phyloP scores from a whole-genome alignment of 2,329 filamentous ascomycete species.

The Ophiostoma sp. region DNA sequence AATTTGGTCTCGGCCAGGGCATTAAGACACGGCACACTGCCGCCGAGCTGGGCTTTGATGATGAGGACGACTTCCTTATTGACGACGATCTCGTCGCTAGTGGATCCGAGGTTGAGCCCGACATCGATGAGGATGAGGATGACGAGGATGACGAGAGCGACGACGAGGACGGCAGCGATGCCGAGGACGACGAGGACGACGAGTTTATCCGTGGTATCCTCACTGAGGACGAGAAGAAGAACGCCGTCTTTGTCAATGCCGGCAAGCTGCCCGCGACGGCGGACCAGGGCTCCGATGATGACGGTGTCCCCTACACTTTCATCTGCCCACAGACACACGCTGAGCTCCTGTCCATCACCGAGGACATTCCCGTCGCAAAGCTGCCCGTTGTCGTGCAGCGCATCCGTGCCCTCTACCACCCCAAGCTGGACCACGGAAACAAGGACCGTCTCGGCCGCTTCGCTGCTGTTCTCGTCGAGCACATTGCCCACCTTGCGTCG shows the following conservation, averaged over 20 bases:
- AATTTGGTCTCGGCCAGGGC: constrained; percentile 56
- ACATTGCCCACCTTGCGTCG: constrained; percentile 46
- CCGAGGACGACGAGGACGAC: constrained; percentile 33
- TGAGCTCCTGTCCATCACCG: constrained; percentile 64
- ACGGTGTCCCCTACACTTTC: constrained; percentile 74
- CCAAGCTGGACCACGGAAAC: constrained; percentile 77
- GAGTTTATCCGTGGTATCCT: constrained; percentile 69
- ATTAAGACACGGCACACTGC: constrained; percentile 53
- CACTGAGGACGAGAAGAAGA: constrained; percentile 51
- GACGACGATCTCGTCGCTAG: constrained; percentile 85
- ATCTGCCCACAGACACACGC: constrained; percentile 73
- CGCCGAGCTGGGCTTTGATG: constrained; percentile 68
- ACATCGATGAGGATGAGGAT: constrained; percentile 50
- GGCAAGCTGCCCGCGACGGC: constrained; percentile 17
- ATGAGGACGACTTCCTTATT: constrained; percentile 89
- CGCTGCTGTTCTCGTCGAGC: constrained; percentile 59
- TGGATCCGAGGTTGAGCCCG: constrained; percentile 61
- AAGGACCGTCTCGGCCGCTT: constrained; percentile 73
- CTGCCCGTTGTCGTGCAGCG: constrained; percentile 77
- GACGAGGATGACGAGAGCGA: constrained; percentile 32
- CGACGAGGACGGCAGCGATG: constrained; percentile 51
- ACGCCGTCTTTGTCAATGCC: constrained; percentile 48
- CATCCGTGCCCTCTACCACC: constrained; percentile 87
- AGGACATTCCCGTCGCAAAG: constrained; percentile 56
- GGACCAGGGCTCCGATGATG: constrained; percentile 37